Base-by-base conservation (phyloP, 192 early-diverging fungal genomes). In the Rhizoclosmatium globosum region DNA sequence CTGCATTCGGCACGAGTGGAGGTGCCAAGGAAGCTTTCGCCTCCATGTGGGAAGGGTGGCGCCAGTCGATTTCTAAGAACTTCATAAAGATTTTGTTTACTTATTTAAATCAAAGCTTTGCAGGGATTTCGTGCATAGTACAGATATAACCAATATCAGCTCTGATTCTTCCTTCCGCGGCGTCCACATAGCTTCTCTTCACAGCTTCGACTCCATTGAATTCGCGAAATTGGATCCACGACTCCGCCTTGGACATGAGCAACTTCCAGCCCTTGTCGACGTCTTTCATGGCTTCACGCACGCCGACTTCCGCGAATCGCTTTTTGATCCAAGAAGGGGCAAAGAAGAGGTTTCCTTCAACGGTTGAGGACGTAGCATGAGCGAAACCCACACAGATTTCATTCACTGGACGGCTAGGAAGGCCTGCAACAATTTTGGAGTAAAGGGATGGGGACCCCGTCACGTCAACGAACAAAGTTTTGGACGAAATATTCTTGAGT, bases 391-490 rank as follows among this genome's bases (percentile, higher is more conserved):
- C 83, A 1, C 86, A 83, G 42, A 85, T 79, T 38, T 47, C 65
- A n/a, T 82, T 61, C 15, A 56, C 19, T 43, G 61, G 68, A 17
- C 47, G 44, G 4, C 74, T 38, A 23, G 74, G 38, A 3, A n/a
- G 38, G 6, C 74, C 78, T 66, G 79, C 42, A 3, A 64, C 59
- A 1, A 41, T 58, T 41, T 67, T 39, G 2, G 85, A 56, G 23
- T 68, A 56, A 9, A 85, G 47, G 31, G 41, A 13, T 6, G 56
- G 47, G 66, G 64, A 68, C 42, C 83, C 83, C 3, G 81, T 68
- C 44, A 87, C 61, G 78, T 87, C 86, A 15, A 82, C 78, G 59
- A 81, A 81, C 4, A 86, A 64, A n/a, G 70, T 46, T 41, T 50
- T 65, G 38, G 38, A 23, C 7, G 59, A 38, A 15, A 38, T 50